A percentile compares a stretch with the other conserved stretches of the same genome.
Evolutionary conservation across 352 stramenopile genomes (phyloP).

Genomic region (Chrysophaeum taylorii): DNA sequence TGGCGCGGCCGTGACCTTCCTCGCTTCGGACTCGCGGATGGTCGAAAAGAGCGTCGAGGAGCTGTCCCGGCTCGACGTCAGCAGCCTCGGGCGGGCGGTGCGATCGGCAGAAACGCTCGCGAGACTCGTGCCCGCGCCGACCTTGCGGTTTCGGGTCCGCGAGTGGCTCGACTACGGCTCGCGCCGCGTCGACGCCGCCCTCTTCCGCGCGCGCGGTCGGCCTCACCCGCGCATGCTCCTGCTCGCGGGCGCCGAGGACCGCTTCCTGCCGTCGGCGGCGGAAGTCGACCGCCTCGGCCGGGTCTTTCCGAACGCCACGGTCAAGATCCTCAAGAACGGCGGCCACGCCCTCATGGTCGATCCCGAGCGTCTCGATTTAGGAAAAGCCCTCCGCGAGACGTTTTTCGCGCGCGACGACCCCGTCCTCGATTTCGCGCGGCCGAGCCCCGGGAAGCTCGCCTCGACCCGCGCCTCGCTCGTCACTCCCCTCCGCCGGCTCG

Average conservation of each 20-base stretch:
- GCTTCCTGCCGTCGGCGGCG: neutral
- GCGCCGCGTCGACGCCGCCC: neutral
- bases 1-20: neutral
- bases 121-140: neutral
- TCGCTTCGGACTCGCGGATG: constrained; percentile 8
- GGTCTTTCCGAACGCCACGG: neutral
- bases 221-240: neutral
- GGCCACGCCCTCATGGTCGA: constrained; percentile 10
- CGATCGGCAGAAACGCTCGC: neutral
- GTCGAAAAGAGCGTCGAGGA: neutral
- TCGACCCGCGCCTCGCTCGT: neutral
- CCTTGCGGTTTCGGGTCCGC: neutral
- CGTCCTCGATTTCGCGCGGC: constrained; percentile 3
- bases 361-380: neutral
- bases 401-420: neutral
- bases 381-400: neutral
- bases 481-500: neutral
- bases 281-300: neutral
- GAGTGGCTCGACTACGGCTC: constrained; percentile 1
- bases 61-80: neutral
- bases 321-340: neutral
- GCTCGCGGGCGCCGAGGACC: neutral
- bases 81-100: neutral
- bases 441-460: neutral
- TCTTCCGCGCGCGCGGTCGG: neutral